A percentile compares a stretch with the other conserved stretches of the same genome.
phyloP scores from a whole-genome alignment of 2,329 filamentous ascomycete species.

The Hypomyces perniciosus region DNA sequence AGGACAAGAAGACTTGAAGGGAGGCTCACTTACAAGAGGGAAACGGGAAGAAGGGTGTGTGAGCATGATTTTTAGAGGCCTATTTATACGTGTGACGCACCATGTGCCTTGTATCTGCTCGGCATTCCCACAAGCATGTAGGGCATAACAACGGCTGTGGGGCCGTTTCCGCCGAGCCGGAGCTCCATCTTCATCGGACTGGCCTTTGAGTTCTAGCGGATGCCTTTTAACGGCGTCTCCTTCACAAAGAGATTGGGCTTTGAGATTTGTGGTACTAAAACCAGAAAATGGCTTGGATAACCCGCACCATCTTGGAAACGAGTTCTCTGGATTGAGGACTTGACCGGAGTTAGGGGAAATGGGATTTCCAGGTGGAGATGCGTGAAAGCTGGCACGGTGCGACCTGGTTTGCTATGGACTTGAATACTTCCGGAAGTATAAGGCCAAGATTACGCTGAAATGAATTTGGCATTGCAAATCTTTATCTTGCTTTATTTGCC shows the following conservation, averaged over 20 bases:
- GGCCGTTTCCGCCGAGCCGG: slow-evolving; percentile 7
- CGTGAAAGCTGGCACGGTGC: too few relatives aligned
- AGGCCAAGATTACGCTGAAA: too few relatives aligned
- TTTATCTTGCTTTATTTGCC: too few relatives aligned
- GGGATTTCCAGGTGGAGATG: too few relatives aligned
- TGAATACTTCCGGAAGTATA: too few relatives aligned
- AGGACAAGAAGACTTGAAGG: background rate
- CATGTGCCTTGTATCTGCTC: slow-evolving; percentile 1
- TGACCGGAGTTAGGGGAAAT: too few relatives aligned
- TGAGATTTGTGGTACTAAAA: too few relatives aligned
- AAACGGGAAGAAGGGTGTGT: background rate
- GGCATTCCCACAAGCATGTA: background rate
- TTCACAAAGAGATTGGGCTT: too few relatives aligned
- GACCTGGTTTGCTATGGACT: too few relatives aligned
- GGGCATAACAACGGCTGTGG: slow-evolving; percentile 4
- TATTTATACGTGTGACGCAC: slow-evolving; percentile 14
- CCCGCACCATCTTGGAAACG: background rate
- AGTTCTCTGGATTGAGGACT: background rate
- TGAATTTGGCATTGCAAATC: too few relatives aligned
- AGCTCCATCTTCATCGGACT: background rate
- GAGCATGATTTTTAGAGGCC: slow-evolving; percentile 12
- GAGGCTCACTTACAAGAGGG: slow-evolving; percentile 3
- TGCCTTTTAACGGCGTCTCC: background rate
- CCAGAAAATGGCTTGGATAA: too few relatives aligned
- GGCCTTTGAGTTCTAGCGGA: background rate